These are phyloP conservation scores for Urostyla sp. DNA, from an alignment of 73 alveolate genomes.

Conservation along the genomic window DNA sequence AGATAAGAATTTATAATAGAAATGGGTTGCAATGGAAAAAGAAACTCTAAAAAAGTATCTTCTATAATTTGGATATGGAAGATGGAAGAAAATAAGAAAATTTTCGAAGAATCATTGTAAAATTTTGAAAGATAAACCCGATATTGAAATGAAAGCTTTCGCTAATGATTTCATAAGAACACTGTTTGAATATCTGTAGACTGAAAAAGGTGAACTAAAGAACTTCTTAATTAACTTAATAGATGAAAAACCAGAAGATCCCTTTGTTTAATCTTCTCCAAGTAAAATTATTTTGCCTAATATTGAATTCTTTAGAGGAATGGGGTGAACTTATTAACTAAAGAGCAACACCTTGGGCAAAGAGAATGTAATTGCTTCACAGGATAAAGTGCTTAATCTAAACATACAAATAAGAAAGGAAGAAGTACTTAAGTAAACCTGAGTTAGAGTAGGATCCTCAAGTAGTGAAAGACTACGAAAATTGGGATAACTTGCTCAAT, in stretches of 20 bases:
- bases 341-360: slow-evolving; percentile 98
- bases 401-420: slow-evolving; percentile 87
- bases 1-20: slow-evolving; percentile 5
- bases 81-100: slow-evolving; percentile 91
- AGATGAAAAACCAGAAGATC: slow-evolving; percentile 96
- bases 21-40: slow-evolving; percentile 68
- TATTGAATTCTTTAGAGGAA: slow-evolving; percentile 70
- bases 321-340: slow-evolving; percentile 95
- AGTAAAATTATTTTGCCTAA: slow-evolving; percentile 8
- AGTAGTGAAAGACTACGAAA: slow-evolving; percentile 75
- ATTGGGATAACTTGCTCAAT: slow-evolving; percentile 94
- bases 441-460: slow-evolving; percentile 60
- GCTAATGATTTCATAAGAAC: slow-evolving; percentile 94
- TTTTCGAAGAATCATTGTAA: slow-evolving; percentile 58
- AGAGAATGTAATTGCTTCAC: slow-evolving; percentile 90
- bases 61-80: slow-evolving; percentile 89
- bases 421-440: slow-evolving; percentile 61
- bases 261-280: slow-evolving; percentile 51
- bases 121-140: slow-evolving; percentile 76
- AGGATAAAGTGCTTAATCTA: slow-evolving; percentile 88
- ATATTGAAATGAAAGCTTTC: slow-evolving; percentile 90
- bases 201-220: slow-evolving; percentile 87
- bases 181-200: slow-evolving; percentile 80
- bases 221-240: slow-evolving; percentile 88
- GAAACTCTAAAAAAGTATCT: slow-evolving; percentile 78